Evolutionary conservation across 805 yeast species (phyloP).

Genomic region (Naumovozyma castellii): DNA sequence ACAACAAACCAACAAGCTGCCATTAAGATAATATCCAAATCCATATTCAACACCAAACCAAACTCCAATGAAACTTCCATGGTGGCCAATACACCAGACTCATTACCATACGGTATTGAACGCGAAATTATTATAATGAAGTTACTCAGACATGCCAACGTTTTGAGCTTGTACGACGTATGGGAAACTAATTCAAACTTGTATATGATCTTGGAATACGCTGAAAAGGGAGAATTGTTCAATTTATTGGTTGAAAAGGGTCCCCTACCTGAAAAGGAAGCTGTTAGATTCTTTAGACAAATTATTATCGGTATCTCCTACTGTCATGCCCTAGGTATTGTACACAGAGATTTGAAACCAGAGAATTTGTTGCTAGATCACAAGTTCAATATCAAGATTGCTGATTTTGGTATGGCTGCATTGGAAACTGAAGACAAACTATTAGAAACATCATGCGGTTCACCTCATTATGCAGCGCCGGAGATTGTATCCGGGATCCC

Average conservation of each 20-base stretch:
- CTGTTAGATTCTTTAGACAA: conserved; percentile 80
- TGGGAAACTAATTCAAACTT: conserved; percentile 80
- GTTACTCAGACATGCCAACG: conserved; percentile 66
- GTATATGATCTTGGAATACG: conserved; percentile 85
- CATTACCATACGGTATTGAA: conserved; percentile 75
- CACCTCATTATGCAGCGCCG: conserved; percentile 98
- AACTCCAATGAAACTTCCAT: conserved; percentile 23
- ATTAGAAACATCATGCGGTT: conserved; percentile 92
- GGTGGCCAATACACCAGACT: conserved; percentile 41
- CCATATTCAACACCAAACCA: conserved; percentile 36
- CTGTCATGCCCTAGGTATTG: conserved; percentile 78
- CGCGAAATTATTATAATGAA: conserved; percentile 82
- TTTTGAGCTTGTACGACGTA: conserved; percentile 70
- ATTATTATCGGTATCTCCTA: conserved; percentile 75
- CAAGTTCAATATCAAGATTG: conserved; percentile 83
- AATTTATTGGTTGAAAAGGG: conserved; percentile 87
- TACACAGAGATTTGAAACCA: conserved; percentile 82
- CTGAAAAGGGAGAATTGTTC: conserved; percentile 94
- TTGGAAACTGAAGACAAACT: conserved; percentile 72
- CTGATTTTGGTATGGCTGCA: conserved; percentile 99
- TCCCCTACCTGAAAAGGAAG: conserved; percentile 79
- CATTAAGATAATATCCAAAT: conserved; percentile 89
- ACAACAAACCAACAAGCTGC: conserved; percentile 87
- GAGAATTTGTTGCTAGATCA: conserved; percentile 73
- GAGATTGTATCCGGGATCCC: conserved; percentile 92